These are phyloP conservation scores for Colletotrichum destructivum DNA, from an alignment of 2,329 filamentous ascomycete genomes.

Conservation along the genomic window DNA sequence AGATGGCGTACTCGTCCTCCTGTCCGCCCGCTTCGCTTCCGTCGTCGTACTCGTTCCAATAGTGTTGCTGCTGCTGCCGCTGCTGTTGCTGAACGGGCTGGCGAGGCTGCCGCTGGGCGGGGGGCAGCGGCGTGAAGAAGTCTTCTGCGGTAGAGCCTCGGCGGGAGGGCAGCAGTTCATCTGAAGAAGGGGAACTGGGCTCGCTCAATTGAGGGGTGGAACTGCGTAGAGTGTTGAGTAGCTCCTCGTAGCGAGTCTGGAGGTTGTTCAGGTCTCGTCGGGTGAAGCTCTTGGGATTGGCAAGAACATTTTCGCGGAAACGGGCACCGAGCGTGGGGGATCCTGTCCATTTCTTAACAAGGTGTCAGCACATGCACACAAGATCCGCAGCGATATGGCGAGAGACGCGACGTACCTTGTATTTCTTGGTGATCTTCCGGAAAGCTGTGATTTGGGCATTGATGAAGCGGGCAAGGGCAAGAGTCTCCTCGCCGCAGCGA, in stretches of 20 bases:
- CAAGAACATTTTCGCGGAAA: conserved; percentile 77
- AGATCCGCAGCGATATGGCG: background rate
- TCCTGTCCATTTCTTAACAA: conserved; percentile 82
- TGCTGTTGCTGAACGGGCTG: conserved; percentile 43
- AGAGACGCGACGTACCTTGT: conserved; percentile 66
- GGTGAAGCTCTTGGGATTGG: conserved; percentile 80
- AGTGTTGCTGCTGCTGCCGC: conserved; percentile 60
- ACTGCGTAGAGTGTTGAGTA: conserved; percentile 63
- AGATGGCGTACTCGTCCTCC: conserved; percentile 78
- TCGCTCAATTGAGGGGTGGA: conserved; percentile 59
- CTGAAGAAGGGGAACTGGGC: conserved; percentile 56
- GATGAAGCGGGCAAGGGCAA: conserved; percentile 79
- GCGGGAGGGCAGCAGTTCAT: conserved; percentile 46
- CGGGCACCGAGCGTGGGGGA: conserved; percentile 75
- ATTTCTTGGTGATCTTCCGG: conserved; percentile 88
- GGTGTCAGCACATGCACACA: conserved; percentile 7
- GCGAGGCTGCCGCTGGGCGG: conserved; percentile 45
- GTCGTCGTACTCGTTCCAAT: conserved; percentile 92
- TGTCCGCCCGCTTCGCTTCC: conserved; percentile 76
- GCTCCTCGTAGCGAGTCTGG: conserved; percentile 64
- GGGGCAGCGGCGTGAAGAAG: conserved; percentile 34
- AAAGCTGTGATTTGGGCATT: conserved; percentile 83
- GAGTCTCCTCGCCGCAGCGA: conserved; percentile 79
- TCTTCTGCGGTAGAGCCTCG: conserved; percentile 36
- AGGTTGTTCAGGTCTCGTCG: conserved; percentile 73